phyloP scores from a whole-genome alignment of 768 basidiomycete genomes.

The Rhizopogon sp. region DNA sequence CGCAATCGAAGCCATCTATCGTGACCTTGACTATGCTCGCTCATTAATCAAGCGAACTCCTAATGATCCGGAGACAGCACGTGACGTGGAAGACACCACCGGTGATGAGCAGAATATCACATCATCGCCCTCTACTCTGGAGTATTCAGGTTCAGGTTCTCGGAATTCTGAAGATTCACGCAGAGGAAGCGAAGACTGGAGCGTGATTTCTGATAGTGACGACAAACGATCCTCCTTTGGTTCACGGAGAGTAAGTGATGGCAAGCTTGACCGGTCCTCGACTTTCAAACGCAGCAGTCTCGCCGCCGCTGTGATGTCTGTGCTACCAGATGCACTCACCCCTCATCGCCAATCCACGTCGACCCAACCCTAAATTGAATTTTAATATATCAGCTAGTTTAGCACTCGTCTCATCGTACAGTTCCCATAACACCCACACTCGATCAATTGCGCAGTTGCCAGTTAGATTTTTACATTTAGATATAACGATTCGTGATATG shows the following conservation, averaged over 20 bases:
- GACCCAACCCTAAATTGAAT: constrained; percentile 16
- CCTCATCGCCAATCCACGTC: constrained; percentile 34
- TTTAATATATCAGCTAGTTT: not conserved
- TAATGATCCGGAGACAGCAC: constrained; percentile 8
- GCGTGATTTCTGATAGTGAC: constrained; percentile 77
- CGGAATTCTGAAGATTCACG: constrained; percentile 54
- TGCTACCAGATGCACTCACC: constrained; percentile 50
- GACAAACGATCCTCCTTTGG: constrained; percentile 52
- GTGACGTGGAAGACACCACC: constrained; percentile 18
- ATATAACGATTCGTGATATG: constrained; percentile 6
- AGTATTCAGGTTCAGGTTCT: constrained; percentile 34
- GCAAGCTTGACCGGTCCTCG: constrained; percentile 29
- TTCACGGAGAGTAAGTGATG: constrained; percentile 38
- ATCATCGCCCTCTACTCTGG: constrained; percentile 20
- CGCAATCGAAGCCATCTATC: constrained; percentile 93
- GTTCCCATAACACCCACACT: constrained; percentile 4
- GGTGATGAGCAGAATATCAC: constrained; percentile 26
- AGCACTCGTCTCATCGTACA: constrained; percentile 4
- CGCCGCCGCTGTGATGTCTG: constrained; percentile 55
- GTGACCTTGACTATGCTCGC: constrained; percentile 92
- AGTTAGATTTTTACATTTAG: constrained; percentile 16
- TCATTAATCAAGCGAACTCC: constrained; percentile 67
- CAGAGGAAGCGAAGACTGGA: constrained; percentile 78
- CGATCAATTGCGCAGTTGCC: not conserved
- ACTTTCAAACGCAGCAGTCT: constrained; percentile 58